A percentile compares a stretch with the other conserved stretches of the same genome.
Conservation (phyloP, 495 filamentous ascomycete genomes). For the Trichoderma gamsii region DNA sequence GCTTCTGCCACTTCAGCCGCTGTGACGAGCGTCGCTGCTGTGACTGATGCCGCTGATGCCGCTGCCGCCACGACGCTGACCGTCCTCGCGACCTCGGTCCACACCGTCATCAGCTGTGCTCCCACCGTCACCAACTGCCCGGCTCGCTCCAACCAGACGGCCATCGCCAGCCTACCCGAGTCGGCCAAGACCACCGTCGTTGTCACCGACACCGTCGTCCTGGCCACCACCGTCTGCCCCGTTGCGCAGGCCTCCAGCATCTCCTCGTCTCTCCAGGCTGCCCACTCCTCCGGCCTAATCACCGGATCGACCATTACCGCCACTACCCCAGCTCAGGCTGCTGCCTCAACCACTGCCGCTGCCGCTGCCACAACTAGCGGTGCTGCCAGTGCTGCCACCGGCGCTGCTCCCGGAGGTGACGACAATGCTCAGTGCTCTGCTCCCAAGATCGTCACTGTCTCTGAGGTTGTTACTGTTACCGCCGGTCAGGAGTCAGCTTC, state of each 20-base stretch:
- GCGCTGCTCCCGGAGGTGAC: not conserved
- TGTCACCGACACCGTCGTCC: constrained; percentile 40
- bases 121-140: constrained; percentile 61
- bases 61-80: constrained; percentile 38
- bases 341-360: not conserved
- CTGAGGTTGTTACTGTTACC: constrained; percentile 12
- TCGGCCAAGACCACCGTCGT: constrained; percentile 30
- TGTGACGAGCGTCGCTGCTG: not conserved
- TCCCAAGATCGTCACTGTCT: constrained; percentile 21
- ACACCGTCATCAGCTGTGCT: constrained; percentile 54
- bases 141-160: constrained; percentile 36
- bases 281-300: constrained; percentile 8
- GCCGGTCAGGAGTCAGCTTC: not conserved
- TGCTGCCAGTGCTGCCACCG: constrained; percentile 5
- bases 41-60: constrained; percentile 14
- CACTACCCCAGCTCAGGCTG: constrained; percentile 1
- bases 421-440: constrained; percentile 19
- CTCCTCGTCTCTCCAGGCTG: constrained; percentile 19
- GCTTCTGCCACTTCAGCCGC: not conserved
- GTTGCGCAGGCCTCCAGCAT: constrained; percentile 31
- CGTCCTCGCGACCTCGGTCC: constrained; percentile 49
- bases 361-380: constrained; percentile 28
- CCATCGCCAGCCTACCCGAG: constrained; percentile 25
- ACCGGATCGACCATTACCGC: not conserved
- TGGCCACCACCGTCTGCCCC: constrained; percentile 43